phyloP scores from a whole-genome alignment of 805 yeast genomes.

The Soucietia sequanensis region DNA sequence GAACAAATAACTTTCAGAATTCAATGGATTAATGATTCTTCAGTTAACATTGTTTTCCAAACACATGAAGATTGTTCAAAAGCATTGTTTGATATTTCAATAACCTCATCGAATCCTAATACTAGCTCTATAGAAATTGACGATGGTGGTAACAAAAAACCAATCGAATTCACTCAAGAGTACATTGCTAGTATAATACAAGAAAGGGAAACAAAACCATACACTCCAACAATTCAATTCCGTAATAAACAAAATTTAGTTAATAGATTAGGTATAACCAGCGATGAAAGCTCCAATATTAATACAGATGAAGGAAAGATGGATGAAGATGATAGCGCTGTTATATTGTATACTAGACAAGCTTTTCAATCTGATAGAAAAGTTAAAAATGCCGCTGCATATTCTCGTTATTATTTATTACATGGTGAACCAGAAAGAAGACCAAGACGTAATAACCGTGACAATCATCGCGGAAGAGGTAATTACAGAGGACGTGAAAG shows the following conservation, averaged over 20 bases:
- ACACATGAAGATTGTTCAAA: conserved; percentile 39
- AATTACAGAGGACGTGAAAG: conserved; percentile 11
- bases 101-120: conserved; percentile 14
- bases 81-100: conserved; percentile 36
- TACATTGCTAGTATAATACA: conserved; percentile 25
- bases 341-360: conserved; percentile 45
- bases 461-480: conserved; percentile 2
- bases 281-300: conserved; percentile 9
- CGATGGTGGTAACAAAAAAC: conserved; percentile 5
- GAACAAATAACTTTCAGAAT: conserved; percentile 40
- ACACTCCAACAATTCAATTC: conserved; percentile 34
- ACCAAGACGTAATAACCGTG: conserved; percentile 16
- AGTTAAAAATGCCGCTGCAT: conserved; percentile 52
- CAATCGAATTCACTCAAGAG: conserved; percentile 11
- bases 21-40: conserved; percentile 68
- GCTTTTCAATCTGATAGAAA: conserved; percentile 56
- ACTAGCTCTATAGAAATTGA: conserved; percentile 7
- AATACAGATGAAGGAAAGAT: conserved; percentile 10
- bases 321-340: conserved; percentile 40
- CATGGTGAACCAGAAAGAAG: conserved; percentile 68
- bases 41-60: conserved; percentile 55
- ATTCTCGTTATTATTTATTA: conserved; percentile 61
- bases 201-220: conserved; percentile 42
- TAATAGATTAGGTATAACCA: conserved; percentile 25
- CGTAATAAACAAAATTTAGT: conserved; percentile 27